Evolutionary conservation across 768 basidiomycete species (phyloP).

Genomic region (Auricularia heimuer): DNA sequence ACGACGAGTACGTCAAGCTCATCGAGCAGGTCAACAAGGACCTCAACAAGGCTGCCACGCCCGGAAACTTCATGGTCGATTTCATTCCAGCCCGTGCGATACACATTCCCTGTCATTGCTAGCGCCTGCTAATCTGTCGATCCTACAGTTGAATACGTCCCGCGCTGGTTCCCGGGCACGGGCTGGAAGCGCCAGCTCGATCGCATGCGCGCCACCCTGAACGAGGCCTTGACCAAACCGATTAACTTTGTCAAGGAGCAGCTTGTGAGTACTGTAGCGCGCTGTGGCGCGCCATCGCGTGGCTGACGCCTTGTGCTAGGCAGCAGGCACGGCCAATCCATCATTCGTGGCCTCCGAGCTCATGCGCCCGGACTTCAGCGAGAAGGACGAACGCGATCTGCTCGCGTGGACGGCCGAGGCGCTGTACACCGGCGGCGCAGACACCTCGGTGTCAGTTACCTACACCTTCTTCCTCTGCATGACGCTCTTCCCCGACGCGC

Average conservation of each 20-base stretch:
- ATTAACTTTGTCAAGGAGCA: not conserved
- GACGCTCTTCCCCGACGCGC: slow-evolving; percentile 18
- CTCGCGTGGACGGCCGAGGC: not conserved
- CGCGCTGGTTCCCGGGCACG: slow-evolving; percentile 2
- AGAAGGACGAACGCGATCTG: not conserved
- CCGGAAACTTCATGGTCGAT: slow-evolving; percentile 13
- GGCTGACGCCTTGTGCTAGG: not conserved
- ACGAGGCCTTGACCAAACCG: not conserved
- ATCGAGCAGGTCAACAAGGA: not conserved
- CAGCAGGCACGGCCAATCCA: not conserved
- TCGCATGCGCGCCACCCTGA: not conserved
- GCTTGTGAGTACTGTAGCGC: not conserved
- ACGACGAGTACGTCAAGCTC: slow-evolving; percentile 3
- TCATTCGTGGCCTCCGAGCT: not conserved
- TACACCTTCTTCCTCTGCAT: slow-evolving; percentile 19
- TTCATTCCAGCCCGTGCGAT: slow-evolving; percentile 9
- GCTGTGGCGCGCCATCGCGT: not conserved
- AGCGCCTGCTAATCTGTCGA: slow-evolving; percentile 1
- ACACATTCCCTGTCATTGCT: not conserved
- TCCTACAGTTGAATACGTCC: not conserved
- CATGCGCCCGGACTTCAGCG: not conserved
- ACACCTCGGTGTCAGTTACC: not conserved
- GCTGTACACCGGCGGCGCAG: not conserved
- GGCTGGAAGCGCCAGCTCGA: not conserved
- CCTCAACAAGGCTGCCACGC: slow-evolving; percentile 3